Evolutionary conservation across 768 basidiomycete species (phyloP), one percentile per base, ranked within the genome.

Genomic region (Daedaleopsis sinensis): DNA sequence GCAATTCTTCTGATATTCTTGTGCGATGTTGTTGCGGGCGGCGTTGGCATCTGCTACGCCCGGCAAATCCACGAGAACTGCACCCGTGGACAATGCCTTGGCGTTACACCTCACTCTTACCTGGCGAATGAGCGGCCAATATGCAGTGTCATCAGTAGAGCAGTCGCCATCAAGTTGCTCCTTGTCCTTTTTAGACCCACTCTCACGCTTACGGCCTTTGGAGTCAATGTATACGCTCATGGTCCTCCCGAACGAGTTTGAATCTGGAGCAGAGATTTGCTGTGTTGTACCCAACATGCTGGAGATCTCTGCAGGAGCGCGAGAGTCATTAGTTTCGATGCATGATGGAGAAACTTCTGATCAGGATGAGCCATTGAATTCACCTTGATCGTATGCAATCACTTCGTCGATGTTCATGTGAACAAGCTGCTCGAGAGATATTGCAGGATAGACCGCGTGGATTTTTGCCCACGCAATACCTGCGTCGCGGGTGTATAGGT

Each of bases 1-100:
- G 55, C 82, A 83, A 57, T 83, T 86, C 69, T 87, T 87, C 84
- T 87, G 85, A 68, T 87, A 87, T 35, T 83, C 79, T 68, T 85
- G 85, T 2, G 86, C 84, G 47, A 88, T 87, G 50, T 75, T 82
- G 68, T 83, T 84, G 56, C 85, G 75, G 15, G 86, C 86, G 12
- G 84, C 84, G 67, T 88, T 88, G 16, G 85, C 83, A 68, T 88
- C 86, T 15, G 84, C 84, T 32, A 85, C 83, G 74, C 86, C 86
- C 53, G 87, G 86, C 57, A 88, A 72, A 68, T 88, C 86, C 16
- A 87, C 85, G 19, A 87, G 71, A 23, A 86, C 73, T 1, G 84
- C 84, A n/a, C 87, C 85, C 1, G 84, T 84, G 16, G 81, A 77
- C 43, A 88, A 74, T 10, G 83, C 84, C 7, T 71, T 65, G 0